phyloP scores from a whole-genome alignment of 2,329 filamentous ascomycete genomes.

The Hymenoscyphus repandus region DNA sequence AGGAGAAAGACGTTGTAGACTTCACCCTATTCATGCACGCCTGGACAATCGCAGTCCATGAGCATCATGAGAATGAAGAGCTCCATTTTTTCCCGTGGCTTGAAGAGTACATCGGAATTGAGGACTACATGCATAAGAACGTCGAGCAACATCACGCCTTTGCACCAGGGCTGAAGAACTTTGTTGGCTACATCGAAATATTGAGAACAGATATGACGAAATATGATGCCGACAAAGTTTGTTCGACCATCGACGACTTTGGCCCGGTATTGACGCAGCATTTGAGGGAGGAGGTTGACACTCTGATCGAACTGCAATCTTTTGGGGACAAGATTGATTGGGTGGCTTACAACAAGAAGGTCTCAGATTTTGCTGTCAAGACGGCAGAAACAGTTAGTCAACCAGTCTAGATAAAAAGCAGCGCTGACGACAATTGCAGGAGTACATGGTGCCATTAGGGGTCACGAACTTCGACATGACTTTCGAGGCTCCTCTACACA shows the following conservation, averaged over 20 bases:
- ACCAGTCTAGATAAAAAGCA: neutral
- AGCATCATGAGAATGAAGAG: conserved; percentile 39
- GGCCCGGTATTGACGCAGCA: conserved; percentile 33
- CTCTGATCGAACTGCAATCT: conserved; percentile 32
- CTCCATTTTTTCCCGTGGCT: conserved; percentile 35
- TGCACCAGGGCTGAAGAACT: conserved; percentile 31
- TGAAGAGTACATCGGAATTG: conserved; percentile 32
- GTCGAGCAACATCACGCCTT: conserved; percentile 39
- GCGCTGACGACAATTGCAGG: conserved; percentile 10
- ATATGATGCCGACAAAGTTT: conserved; percentile 32
- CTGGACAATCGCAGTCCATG: conserved; percentile 31
- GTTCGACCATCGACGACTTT: conserved; percentile 34
- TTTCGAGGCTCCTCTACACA: conserved; percentile 27
- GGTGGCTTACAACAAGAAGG: conserved; percentile 28
- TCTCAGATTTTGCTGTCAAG: conserved; percentile 12
- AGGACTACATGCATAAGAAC: conserved; percentile 38
- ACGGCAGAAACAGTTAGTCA: conserved; percentile 14
- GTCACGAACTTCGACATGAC: conserved; percentile 21
- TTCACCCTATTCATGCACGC: conserved; percentile 31
- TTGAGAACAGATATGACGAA: conserved; percentile 27
- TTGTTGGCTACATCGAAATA: conserved; percentile 30
- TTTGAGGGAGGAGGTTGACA: conserved; percentile 36
- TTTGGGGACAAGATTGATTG: conserved; percentile 35
- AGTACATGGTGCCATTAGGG: conserved; percentile 16
- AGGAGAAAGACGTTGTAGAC: conserved; percentile 32